Percentiles rank a stretch among this genome's conserved stretches.
phyloP scores from a whole-genome alignment of 2,329 filamentous ascomycete genomes.

The Trematosphaeria pertusa region DNA sequence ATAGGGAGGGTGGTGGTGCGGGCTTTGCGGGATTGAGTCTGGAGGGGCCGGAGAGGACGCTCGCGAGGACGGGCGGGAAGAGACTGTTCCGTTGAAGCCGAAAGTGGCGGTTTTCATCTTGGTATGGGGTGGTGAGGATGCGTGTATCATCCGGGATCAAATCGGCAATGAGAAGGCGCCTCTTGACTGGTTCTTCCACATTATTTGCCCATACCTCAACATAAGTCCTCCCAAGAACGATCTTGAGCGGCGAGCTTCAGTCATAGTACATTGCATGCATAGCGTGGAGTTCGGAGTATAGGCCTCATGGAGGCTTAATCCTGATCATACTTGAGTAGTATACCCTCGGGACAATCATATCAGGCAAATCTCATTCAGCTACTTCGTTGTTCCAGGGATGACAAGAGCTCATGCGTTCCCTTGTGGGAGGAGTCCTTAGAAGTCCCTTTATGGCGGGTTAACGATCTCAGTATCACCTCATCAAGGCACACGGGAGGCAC shows the following conservation, averaged over 20 bases:
- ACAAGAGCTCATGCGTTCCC: no score
- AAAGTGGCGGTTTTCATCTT: not conserved
- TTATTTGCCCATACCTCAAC: conserved; percentile 54
- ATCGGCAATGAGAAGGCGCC: conserved; percentile 54
- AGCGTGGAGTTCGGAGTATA: conserved; percentile 13
- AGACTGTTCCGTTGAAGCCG: conserved; percentile 52
- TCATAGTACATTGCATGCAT: conserved; percentile 5
- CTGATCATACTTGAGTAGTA: no score
- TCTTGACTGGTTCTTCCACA: conserved; percentile 54
- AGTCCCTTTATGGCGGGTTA: no score
- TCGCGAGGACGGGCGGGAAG: conserved; percentile 54
- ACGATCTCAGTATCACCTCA: conserved; percentile 1
- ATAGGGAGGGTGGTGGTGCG: conserved; percentile 67
- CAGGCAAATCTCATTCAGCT: no score
- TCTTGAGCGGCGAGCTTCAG: not conserved
- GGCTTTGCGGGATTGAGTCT: conserved; percentile 59
- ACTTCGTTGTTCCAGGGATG: no score
- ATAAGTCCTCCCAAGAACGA: conserved; percentile 36
- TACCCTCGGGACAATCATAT: no score
- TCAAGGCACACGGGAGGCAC: not conserved
- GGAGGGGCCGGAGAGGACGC: conserved; percentile 54
- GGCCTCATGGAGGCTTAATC: no score
- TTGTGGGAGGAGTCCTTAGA: no score
- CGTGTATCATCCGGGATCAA: conserved; percentile 58
- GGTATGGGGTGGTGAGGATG: not conserved